Conservation (phyloP, 495 filamentous ascomycete species). For the Talaromyces borbonicus region DNA sequence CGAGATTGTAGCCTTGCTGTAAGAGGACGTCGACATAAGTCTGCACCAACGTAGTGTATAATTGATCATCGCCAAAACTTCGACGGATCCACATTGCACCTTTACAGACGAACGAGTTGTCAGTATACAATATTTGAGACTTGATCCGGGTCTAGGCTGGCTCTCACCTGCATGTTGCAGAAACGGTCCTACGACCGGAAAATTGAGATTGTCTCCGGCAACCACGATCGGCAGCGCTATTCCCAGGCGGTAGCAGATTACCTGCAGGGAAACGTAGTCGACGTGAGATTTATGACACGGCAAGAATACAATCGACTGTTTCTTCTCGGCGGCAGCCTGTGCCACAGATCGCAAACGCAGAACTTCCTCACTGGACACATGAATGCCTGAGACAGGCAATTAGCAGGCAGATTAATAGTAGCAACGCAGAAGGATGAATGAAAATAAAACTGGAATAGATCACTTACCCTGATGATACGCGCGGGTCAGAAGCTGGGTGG, state of each 20-base stretch:
- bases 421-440: background rate
- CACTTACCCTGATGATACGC: slow-evolving; percentile 81
- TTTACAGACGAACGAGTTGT: slow-evolving; percentile 14
- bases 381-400: slow-evolving; percentile 48
- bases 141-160: background rate
- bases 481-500: slow-evolving; percentile 77
- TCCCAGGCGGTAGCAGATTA: slow-evolving; percentile 90
- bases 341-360: slow-evolving; percentile 71
- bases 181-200: slow-evolving; percentile 80
- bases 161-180: slow-evolving; percentile 76
- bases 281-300: slow-evolving; percentile 92
- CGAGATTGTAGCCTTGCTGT: slow-evolving; percentile 83
- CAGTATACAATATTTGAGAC: background rate
- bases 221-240: slow-evolving; percentile 87
- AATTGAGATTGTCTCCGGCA: slow-evolving; percentile 91
- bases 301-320: slow-evolving; percentile 92
- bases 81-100: slow-evolving; percentile 94
- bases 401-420: background rate
- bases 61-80: slow-evolving; percentile 81
- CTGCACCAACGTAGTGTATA: slow-evolving; percentile 88
- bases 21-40: slow-evolving; percentile 90
- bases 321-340: slow-evolving; percentile 68
- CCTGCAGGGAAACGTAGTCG: slow-evolving; percentile 86
- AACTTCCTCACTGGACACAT: slow-evolving; percentile 91
- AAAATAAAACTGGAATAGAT: background rate